Evolutionary conservation across 106 monocot species (phyloP), one percentile per base, ranked within the genome.

Genomic region (Apostasia ramifera): DNA sequence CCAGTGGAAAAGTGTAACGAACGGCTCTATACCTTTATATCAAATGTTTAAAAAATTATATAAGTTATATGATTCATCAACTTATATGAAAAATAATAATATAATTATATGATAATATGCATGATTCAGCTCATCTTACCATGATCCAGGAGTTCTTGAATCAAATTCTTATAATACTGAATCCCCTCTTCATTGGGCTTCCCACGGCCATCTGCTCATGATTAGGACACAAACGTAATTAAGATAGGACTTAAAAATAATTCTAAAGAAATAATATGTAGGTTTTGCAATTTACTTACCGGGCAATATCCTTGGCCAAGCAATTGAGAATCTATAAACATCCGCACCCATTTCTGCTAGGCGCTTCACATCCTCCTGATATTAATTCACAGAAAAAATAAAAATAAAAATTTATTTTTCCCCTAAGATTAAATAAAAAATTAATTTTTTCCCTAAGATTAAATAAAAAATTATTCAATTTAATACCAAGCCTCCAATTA

Each of bases 1-100:
- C 73, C 70, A 87, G 49, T 87, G 87, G 58, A 83, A 80, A 39
- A 87, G 45, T 45, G 83, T 83, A 49, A 78, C 83, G 7, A 71
- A 77, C 10, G 87, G 87, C 56, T 80, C 48, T 38, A 83, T 44
- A 8, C 80, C 82, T 86, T 55, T 26, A 55, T 12, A 57, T 8
- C 14, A 40, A 47, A 49, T 26, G 26, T 26, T 26, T 26, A 26
- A 26, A 26, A 26, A 26, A 26, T 26, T 26, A 26, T 26, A 26
- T 26, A 0, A 45, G 6, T 40, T 26, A 47, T 49, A 26, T 0
- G 1, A 15, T 40, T 2, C 9, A 44, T 6, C 40, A 2, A 72
- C 12, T 62, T 52, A 0, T 37, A 1, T 13, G 46, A 26, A 66
- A 48, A 37, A 14, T 2, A 38, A 38, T 47, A 37, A 48, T 11